Base-by-base conservation (phyloP, 352 stramenopile genomes). In the Phytophthora cryptogea region DNA sequence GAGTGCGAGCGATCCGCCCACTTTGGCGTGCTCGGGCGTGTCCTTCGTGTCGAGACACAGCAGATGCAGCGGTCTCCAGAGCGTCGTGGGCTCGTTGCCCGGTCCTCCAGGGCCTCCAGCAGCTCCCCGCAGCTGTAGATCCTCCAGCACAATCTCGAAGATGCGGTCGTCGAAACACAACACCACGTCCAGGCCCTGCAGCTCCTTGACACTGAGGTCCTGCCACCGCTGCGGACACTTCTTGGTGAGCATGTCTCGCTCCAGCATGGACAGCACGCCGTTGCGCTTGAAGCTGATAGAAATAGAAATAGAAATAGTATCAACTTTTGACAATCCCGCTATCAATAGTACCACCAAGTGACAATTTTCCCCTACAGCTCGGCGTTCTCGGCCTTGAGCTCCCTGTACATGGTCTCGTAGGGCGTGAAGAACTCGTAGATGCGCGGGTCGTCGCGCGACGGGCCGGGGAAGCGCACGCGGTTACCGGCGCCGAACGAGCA, bases 91-190 rank as follows among this genome's bases (percentile, higher is more conserved):
- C 27, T 80, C 76, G 9, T 68, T 68, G 8, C 73, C 78, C 3
- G 41, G 27, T 31, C 54, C 60, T 5, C 16, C 31, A 10, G 59
- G 57, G 14, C 63, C 63, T 41, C 63, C 63, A 4, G 61, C 61
- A 13, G 67, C 68, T 10, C 83, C 63, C 10, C 78, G 76, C 35
- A 90, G 64, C 68, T 90, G 81, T 51, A 90, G 59, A 57, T 88
- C 83, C 47, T 96, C 86, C 26, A 94, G 56, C 14, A 96, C 83
- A 27, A 93, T 91, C 61, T 96, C 85, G 23, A 92, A 96, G 53
- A 96, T 92, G 54, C 86, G 83, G 68, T 94, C 83, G 66, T 96
- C 89, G 68, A 96, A 96, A 76, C 87, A 95, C n/a, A 96, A 54
- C 27, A 95, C 82, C 16, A 96, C 83, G 48, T 94, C 83, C 55